These are phyloP conservation scores for Cladosporium sp. DNA, from an alignment of 2,329 filamentous ascomycete genomes.

Conservation along the genomic window DNA sequence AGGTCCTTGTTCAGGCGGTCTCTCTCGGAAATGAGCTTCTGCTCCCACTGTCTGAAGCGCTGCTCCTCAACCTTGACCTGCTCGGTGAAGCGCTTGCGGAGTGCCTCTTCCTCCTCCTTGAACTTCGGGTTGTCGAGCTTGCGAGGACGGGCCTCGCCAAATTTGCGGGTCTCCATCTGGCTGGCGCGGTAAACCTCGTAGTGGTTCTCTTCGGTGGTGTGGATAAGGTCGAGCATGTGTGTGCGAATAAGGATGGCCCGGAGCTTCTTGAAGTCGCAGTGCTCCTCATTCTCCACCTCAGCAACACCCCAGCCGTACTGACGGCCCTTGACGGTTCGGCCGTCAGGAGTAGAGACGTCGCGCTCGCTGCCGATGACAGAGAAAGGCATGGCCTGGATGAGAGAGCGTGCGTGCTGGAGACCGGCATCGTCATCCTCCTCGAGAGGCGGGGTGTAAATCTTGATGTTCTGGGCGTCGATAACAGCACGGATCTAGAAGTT, in stretches of 20 bases:
- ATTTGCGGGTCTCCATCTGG: constrained; percentile 99
- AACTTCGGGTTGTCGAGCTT: constrained; percentile 99
- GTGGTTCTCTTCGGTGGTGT: constrained; percentile 98
- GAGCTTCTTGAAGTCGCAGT: constrained; percentile 99
- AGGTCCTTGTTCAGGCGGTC: constrained; percentile 99
- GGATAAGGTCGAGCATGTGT: constrained; percentile 99
- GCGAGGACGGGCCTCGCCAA: constrained; percentile 91
- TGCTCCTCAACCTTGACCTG: constrained; percentile 99
- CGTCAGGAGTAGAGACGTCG: constrained; percentile 94
- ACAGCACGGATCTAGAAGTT: constrained; percentile 75
- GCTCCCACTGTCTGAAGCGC: constrained; percentile 98
- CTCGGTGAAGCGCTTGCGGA: constrained; percentile 98
- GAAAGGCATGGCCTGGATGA: constrained; percentile 97
- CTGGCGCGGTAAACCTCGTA: constrained; percentile 98
- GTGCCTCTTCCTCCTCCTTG: constrained; percentile 98
- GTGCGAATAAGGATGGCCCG: constrained; percentile 91
- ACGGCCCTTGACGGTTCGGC: constrained; percentile 95
- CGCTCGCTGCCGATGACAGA: constrained; percentile 98
- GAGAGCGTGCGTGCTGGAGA: constrained; percentile 85
- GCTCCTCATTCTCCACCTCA: constrained; percentile 99
- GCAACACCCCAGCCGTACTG: constrained; percentile 99
- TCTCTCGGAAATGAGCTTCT: constrained; percentile 98
- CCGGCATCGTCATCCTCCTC: constrained; percentile 98
- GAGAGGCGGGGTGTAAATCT: constrained; percentile 96
- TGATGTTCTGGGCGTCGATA: constrained; percentile 97